Conservation (phyloP, 2,329 filamentous ascomycete species). For the Botrytis aclada region DNA sequence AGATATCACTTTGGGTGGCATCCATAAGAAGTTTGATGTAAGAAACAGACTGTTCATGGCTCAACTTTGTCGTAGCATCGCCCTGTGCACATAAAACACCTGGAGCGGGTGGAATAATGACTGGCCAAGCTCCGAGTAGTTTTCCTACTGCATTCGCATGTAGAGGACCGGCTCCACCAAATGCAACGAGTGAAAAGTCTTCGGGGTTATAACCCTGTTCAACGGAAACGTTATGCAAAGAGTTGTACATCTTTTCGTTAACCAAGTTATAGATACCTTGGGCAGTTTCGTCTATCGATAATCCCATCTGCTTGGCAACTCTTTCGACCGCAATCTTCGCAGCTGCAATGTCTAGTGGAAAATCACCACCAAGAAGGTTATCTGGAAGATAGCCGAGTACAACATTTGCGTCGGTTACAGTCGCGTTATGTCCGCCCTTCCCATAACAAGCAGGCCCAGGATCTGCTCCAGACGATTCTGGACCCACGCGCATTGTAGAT, state of each 20-base stretch:
- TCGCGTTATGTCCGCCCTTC: constrained; percentile 1
- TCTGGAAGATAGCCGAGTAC: constrained; percentile 15
- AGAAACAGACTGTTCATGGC: constrained; percentile 9
- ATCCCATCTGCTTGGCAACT: constrained; percentile 5
- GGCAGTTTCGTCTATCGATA: constrained; percentile 11
- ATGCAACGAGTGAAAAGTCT: constrained; percentile 6
- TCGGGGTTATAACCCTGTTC: constrained; percentile 16
- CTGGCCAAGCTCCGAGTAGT: constrained; percentile 11
- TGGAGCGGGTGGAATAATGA: constrained; percentile 9
- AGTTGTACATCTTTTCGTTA: constrained; percentile 13
- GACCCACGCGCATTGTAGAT: constrained; percentile 9
- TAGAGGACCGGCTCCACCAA: constrained; percentile 13
- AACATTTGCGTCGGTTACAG: constrained; percentile 7
- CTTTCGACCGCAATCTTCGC: constrained; percentile 4
- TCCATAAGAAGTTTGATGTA: constrained; percentile 3
- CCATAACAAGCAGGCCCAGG: constrained; percentile 13
- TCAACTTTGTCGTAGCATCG: constrained; percentile 12
- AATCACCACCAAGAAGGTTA: constrained; percentile 7
- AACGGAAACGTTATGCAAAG: constrained; percentile 6
- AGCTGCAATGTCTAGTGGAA: constrained; percentile 6
- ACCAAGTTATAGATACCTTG: constrained; percentile 13
- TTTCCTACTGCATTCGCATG: constrained; percentile 15
- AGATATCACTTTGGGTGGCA: not conserved
- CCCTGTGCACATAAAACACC: constrained; percentile 14
- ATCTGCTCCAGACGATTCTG: constrained; percentile 16